phyloP scores from a whole-genome alignment of 768 basidiomycete genomes.

The Hydnomerulius pinastri region DNA sequence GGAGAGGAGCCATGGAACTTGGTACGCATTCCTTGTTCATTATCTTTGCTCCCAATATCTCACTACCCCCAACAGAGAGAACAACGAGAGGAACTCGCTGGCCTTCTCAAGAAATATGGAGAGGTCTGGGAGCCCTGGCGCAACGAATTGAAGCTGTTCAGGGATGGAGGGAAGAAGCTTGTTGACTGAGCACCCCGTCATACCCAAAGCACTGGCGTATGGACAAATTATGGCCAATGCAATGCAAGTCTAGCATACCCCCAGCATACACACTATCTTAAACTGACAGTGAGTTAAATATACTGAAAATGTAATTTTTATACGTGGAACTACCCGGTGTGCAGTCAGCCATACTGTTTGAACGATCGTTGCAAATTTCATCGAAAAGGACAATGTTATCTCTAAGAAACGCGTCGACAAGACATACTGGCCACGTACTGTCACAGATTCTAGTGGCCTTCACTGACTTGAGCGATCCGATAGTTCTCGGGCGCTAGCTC shows the following conservation, averaged over 20 bases:
- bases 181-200: slow-evolving; percentile 22
- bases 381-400: background rate
- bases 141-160: slow-evolving; percentile 75
- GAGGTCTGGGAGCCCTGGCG: slow-evolving; percentile 85
- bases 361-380: background rate
- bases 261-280: background rate
- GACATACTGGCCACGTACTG: too few relatives aligned
- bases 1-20: slow-evolving; percentile 85
- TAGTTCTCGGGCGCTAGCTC: too few relatives aligned
- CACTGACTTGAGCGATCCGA: too few relatives aligned
- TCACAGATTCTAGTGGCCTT: too few relatives aligned
- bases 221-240: background rate
- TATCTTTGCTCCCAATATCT: background rate
- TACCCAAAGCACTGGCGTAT: background rate
- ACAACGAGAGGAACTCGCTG: slow-evolving; percentile 76
- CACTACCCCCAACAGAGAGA: slow-evolving; percentile 56
- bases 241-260: background rate
- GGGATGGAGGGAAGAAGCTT: slow-evolving; percentile 68
- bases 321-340: background rate
- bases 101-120: slow-evolving; percentile 83
- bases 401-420: too few relatives aligned
- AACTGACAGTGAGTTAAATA: background rate
- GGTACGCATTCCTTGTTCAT: slow-evolving; percentile 57
- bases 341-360: background rate
- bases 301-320: background rate